Conservation (phyloP, 768 basidiomycete species). For the Suillus alpinus region DNA sequence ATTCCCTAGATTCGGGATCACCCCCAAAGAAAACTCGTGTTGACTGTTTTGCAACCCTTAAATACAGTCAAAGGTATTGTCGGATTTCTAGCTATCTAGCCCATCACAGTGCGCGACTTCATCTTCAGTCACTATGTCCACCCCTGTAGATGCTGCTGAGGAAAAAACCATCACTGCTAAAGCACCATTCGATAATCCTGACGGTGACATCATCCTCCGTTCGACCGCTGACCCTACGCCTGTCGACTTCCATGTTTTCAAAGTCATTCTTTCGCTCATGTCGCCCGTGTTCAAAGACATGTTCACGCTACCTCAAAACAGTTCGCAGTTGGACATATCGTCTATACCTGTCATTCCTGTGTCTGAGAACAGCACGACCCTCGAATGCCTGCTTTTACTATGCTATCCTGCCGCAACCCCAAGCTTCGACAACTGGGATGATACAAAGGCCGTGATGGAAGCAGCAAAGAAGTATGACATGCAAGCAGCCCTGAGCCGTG, state of each 20-base stretch:
- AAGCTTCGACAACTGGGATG: conserved; percentile 8
- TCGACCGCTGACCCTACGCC: conserved; percentile 25
- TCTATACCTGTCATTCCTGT: conserved; percentile 35
- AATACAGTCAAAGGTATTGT: not conserved
- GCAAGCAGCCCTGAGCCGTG: conserved; percentile 15
- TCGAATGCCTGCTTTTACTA: conserved; percentile 36
- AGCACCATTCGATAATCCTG: conserved; percentile 27
- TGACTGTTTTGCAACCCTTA: not conserved
- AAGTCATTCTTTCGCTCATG: conserved; percentile 32
- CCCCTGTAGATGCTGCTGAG: no score
- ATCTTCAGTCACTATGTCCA: not conserved
- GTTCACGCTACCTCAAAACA: conserved; percentile 12
- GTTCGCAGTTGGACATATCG: conserved; percentile 9
- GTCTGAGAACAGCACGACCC: conserved; percentile 36
- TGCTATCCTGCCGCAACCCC: conserved; percentile 32
- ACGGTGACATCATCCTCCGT: conserved; percentile 35
- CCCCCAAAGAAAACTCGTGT: not conserved
- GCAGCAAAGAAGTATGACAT: conserved; percentile 26
- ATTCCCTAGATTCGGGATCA: not conserved
- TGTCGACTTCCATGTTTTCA: conserved; percentile 35
- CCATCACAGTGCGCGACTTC: not conserved
- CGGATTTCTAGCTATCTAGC: not conserved
- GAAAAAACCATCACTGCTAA: not conserved
- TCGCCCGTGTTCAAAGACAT: conserved; percentile 35
- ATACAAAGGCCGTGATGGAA: conserved; percentile 11